Conservation (phyloP, 179 eudicot genomes). For the Monotropa hypopitys region DNA sequence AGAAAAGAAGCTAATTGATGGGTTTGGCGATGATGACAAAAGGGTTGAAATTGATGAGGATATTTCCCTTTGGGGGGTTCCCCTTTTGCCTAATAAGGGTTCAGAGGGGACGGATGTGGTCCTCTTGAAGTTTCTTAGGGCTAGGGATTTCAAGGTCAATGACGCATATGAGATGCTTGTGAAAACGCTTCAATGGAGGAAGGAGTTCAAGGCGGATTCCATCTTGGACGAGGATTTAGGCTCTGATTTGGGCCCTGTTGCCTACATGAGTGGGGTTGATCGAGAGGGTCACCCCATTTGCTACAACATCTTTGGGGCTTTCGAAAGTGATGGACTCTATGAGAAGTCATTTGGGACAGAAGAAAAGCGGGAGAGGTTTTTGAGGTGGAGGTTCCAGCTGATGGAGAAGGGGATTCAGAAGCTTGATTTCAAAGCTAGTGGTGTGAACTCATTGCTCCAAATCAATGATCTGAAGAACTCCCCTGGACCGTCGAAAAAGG, state of each 20-base stretch:
- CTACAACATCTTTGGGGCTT: slow-evolving; percentile 55
- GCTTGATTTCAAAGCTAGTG: slow-evolving; percentile 48
- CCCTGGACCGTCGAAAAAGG: slow-evolving; percentile 53
- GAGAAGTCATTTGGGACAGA: slow-evolving; percentile 37
- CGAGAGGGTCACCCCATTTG: slow-evolving; percentile 52
- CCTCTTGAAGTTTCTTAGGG: slow-evolving; percentile 49
- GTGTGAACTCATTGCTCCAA: slow-evolving; percentile 43
- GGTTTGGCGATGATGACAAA: background rate
- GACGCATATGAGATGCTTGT: slow-evolving; percentile 52
- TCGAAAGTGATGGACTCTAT: slow-evolving; percentile 35
- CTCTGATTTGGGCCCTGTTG: slow-evolving; percentile 23
- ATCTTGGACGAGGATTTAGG: slow-evolving; percentile 43
- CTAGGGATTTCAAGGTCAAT: slow-evolving; percentile 52
- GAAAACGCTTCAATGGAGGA: slow-evolving; percentile 54
- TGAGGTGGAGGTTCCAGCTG: slow-evolving; percentile 57
- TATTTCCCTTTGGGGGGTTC: slow-evolving; percentile 50
- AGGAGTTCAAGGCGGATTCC: slow-evolving; percentile 30
- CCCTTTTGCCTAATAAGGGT: slow-evolving; percentile 36
- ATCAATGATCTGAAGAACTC: slow-evolving; percentile 52
- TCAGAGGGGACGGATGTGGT: slow-evolving; percentile 39
- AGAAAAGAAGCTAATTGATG: background rate
- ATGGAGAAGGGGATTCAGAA: slow-evolving; percentile 46
- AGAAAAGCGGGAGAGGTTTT: slow-evolving; percentile 37
- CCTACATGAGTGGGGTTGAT: slow-evolving; percentile 42
- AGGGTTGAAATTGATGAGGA: slow-evolving; percentile 7